Conservation (phyloP, 2,329 filamentous ascomycete genomes). For the Pestalotiopsis sp. region DNA sequence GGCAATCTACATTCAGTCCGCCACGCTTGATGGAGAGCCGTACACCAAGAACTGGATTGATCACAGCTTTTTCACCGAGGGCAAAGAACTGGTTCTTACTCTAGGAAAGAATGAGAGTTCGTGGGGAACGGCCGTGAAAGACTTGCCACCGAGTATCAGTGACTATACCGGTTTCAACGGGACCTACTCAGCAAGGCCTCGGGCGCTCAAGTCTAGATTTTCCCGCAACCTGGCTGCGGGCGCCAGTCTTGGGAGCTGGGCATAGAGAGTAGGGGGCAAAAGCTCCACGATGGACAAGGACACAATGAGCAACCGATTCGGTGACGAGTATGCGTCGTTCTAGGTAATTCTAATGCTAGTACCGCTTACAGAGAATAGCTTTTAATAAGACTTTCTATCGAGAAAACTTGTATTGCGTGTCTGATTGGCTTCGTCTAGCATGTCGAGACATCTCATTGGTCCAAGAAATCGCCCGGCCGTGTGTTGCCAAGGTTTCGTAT, state of each 20-base stretch:
- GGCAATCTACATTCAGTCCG: conserved; percentile 65
- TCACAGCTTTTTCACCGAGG: conserved; percentile 67
- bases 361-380: no score
- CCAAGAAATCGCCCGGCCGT: neutral
- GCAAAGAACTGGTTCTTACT: conserved; percentile 62
- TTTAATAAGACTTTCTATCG: no score
- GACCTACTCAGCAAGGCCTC: neutral
- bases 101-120: conserved; percentile 60
- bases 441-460: neutral
- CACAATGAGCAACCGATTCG: no score
- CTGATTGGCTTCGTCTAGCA: no score
- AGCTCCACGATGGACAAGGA: no score
- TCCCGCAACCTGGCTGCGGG: neutral
- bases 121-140: conserved; percentile 61
- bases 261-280: neutral
- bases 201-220: neutral
- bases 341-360: no score
- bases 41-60: conserved; percentile 68
- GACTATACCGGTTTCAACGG: conserved; percentile 27
- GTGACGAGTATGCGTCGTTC: no score
- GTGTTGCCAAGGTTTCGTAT: neutral
- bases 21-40: conserved; percentile 57
- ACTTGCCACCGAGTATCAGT: conserved; percentile 62
- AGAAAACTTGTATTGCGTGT: no score
- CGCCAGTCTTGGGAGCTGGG: neutral